Evolutionary conservation across 2,329 filamentous ascomycete species (phyloP), one percentile per base, ranked within the genome.

Genomic region (Paecilomyces formosus): DNA sequence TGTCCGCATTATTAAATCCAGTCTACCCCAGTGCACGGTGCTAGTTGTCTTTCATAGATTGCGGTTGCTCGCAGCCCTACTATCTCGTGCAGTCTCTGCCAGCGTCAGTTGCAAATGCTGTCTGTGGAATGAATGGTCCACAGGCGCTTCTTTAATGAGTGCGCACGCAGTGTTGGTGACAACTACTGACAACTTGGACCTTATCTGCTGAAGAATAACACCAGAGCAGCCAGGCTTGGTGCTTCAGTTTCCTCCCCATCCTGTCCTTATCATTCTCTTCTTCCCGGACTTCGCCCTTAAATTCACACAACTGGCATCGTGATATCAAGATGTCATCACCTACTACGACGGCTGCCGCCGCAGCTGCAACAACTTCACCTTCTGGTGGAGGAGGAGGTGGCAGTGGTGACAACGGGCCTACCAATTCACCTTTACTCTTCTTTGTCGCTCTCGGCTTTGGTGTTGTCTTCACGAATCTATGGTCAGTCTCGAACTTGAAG

Each of bases 401-500:
- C 12, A 72, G 72, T 24, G 68, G 69, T 57, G 69, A 70, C 53
- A 72, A 71, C 62, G 79, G 79, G 50, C 83, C 82, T 35, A 88
- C 85, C 52, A 89, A 83, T 71, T 92, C 88, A 39, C 89, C 89
- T 45, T 75, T 94, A 58, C 79, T 94, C 5, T 97, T 97, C 78
- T 97, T 97, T 72, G 92, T 97, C 58, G 93, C 94, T 15, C 81
- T 99, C 30, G 94, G 94, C 3, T 97, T 99, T 69, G 94, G 94
- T 67, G 94, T 99, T 21, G 94, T 99, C 52, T 99, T 99, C 71
- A 99, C 94, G 55, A 99, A 99, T 75, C 79, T 99, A 75, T 99
- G 94, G 94, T 97, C 82, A 79, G 88, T 74, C 62, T 61, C 31
- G 49, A 21, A 33, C 26, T 39, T 33, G 28, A 26, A 13, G 45